Conservation (phyloP, 352 stramenopile species). For the Globisporangium middletonii region DNA sequence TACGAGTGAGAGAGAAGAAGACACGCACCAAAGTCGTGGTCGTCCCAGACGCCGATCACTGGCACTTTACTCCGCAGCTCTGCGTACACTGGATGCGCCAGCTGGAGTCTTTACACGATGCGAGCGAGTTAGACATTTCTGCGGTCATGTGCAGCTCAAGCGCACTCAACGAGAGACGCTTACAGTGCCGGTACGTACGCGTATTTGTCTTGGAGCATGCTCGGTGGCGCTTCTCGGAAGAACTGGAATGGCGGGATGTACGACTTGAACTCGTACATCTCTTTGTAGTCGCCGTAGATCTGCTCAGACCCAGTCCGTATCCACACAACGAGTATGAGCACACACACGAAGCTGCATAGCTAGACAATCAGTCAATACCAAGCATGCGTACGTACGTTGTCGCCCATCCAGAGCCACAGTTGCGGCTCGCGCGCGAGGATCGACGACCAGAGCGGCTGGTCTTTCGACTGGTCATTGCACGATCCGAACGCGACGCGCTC, state of each 20-base stretch:
- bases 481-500: conserved; percentile 71
- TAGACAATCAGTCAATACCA: too few relatives aligned
- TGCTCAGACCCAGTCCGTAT: conserved; percentile 8
- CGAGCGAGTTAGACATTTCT: background rate
- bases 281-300: conserved; percentile 73
- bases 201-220: conserved; percentile 52
- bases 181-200: conserved; percentile 26
- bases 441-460: conserved; percentile 65
- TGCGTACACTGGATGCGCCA: conserved; percentile 58
- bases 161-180: background rate
- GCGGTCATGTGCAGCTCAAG: too few relatives aligned
- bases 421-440: conserved; percentile 58
- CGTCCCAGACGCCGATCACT: conserved; percentile 86
- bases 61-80: conserved; percentile 50
- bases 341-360: background rate
- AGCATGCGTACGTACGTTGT: conserved; percentile 44
- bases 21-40: conserved; percentile 84
- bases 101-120: conserved; percentile 36
- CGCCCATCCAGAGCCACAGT: conserved; percentile 85
- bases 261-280: conserved; percentile 33
- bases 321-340: background rate
- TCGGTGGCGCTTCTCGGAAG: conserved; percentile 44
- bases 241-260: conserved; percentile 42
- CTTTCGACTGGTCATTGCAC: conserved; percentile 84
- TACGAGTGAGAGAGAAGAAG: background rate